Percentiles rank a stretch among this genome's conserved stretches.
Evolutionary conservation across 148 eudicot species (phyloP).

Genomic region (Agrostemma githago): DNA sequence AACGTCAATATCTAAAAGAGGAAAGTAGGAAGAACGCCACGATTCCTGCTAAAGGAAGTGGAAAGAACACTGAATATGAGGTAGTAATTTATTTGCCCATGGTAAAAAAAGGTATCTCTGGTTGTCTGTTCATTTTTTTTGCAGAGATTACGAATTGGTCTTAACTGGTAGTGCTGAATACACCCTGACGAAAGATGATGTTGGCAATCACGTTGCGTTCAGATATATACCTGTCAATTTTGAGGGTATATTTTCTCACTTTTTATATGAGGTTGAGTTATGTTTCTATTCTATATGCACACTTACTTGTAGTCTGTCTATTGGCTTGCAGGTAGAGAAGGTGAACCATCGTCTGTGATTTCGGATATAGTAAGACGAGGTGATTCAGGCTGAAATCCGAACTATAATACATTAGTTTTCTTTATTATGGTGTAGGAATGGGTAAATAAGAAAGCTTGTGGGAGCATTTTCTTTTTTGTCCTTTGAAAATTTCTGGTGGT

Average conservation of each 20-base stretch:
- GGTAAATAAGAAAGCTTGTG: background rate
- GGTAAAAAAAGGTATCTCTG: background rate
- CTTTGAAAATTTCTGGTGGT: background rate
- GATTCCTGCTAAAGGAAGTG: no score
- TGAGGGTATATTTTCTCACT: constrained; percentile 52
- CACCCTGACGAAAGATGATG: constrained; percentile 68
- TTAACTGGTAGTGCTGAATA: constrained; percentile 76
- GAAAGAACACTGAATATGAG: no score
- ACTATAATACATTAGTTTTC: background rate
- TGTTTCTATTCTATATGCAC: constrained; percentile 1
- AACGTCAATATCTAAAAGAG: no score
- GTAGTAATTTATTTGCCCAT: background rate
- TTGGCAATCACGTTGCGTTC: constrained; percentile 70
- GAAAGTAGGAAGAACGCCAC: no score
- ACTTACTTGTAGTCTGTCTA: constrained; percentile 10
- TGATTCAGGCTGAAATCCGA: constrained; percentile 16
- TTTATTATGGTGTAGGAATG: background rate
- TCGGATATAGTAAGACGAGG: constrained; percentile 78
- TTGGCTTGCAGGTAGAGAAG: constrained; percentile 81
- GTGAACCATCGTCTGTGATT: constrained; percentile 51
- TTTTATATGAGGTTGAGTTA: constrained; percentile 11
- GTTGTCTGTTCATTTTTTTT: constrained; percentile 18
- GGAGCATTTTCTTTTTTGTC: background rate
- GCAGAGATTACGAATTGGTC: constrained; percentile 59
- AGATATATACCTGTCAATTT: constrained; percentile 80